Evolutionary conservation across 495 filamentous ascomycete genomes (phyloP).

Genomic region (Trichoderma parareesei): DNA sequence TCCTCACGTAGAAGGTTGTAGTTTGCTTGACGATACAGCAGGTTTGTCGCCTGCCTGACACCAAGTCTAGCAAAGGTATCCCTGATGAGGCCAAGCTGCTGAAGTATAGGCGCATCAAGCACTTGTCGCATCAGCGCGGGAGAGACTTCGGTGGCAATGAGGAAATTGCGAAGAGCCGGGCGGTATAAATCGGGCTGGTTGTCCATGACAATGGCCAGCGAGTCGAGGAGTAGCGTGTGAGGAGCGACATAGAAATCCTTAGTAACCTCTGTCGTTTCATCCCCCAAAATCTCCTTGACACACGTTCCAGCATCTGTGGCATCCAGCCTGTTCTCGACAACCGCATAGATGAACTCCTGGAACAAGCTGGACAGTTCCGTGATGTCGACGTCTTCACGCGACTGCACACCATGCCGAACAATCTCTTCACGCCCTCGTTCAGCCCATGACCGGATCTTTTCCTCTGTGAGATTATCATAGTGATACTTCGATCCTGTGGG

Average conservation of each 20-base stretch:
- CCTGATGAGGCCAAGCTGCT: conserved; percentile 70
- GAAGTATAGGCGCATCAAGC: conserved; percentile 69
- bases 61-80: conserved; percentile 73
- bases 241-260: conserved; percentile 45
- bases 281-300: conserved; percentile 65
- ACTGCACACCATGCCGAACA: conserved; percentile 42
- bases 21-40: conserved; percentile 90
- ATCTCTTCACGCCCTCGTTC: conserved; percentile 43
- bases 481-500: conserved; percentile 34
- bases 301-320: conserved; percentile 60
- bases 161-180: conserved; percentile 43
- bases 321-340: conserved; percentile 57
- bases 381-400: conserved; percentile 55
- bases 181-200: conserved; percentile 44
- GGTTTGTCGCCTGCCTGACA: conserved; percentile 80
- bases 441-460: conserved; percentile 36
- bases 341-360: conserved; percentile 74
- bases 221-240: conserved; percentile 70
- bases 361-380: conserved; percentile 61
- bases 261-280: conserved; percentile 38
- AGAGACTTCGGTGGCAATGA: conserved; percentile 64
- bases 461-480: conserved; percentile 41
- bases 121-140: conserved; percentile 66
- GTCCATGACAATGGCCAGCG: conserved; percentile 64
- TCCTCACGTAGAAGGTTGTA: conserved; percentile 96